A percentile compares a stretch with the other conserved stretches of the same genome.
Evolutionary conservation across 2,329 filamentous ascomycete genomes (phyloP).

Genomic region (Cladobotryum mycophilum): DNA sequence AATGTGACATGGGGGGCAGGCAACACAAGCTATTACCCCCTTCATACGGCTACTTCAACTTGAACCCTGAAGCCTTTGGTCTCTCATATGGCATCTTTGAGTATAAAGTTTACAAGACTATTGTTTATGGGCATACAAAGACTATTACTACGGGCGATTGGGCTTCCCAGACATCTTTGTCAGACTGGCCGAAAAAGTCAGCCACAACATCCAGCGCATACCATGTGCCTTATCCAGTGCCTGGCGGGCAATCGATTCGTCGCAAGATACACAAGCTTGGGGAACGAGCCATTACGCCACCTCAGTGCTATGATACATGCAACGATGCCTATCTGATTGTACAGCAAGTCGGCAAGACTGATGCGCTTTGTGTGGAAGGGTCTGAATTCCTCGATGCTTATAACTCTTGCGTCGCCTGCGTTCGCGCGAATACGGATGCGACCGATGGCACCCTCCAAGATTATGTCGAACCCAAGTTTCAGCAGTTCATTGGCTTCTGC

Average conservation of each 20-base stretch:
- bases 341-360: constrained; percentile 40
- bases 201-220: constrained; percentile 15
- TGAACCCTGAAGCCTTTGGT: constrained; percentile 56
- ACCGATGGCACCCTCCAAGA: constrained; percentile 23
- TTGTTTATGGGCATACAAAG: constrained; percentile 29
- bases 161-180: constrained; percentile 44
- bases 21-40: constrained; percentile 47
- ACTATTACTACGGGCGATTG: constrained; percentile 52
- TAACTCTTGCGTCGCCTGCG: constrained; percentile 37
- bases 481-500: constrained; percentile 44
- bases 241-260: constrained; percentile 10
- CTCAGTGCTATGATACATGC: constrained; percentile 48
- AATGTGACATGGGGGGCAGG: constrained; percentile 38
- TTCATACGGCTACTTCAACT: constrained; percentile 52
- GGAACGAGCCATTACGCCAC: constrained; percentile 39
- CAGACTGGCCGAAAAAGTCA: constrained; percentile 21
- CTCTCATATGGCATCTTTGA: constrained; percentile 57
- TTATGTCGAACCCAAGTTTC: constrained; percentile 34
- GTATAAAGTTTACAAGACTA: constrained; percentile 32
- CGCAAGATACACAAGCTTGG: constrained; percentile 21
- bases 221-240: neutral
- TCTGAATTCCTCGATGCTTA: constrained; percentile 38
- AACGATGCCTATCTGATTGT: constrained; percentile 43
- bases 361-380: constrained; percentile 35
- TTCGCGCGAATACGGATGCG: constrained; percentile 21